Evolutionary conservation across 495 filamentous ascomycete species (phyloP), one percentile per base, ranked within the genome.

Genomic region (Polyplosphaeria fusca): DNA sequence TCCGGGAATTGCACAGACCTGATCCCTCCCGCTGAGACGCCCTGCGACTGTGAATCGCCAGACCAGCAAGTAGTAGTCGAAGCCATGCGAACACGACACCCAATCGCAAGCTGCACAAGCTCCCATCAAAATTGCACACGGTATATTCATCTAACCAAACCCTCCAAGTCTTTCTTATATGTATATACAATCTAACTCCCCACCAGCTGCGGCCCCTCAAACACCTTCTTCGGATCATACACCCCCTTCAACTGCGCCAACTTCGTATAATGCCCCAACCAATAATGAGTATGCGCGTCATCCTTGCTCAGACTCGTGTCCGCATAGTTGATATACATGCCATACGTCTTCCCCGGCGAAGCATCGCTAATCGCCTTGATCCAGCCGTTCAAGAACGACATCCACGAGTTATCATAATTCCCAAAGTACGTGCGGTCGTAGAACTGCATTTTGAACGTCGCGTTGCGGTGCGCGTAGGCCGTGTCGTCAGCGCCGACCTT

Each of bases 311-410:
- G 57, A 2, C 66, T 68, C 2, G 82, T 79, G 66, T 91, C 87
- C 3, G 88, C 78, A 61, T 88, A 88, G 16, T 86, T 87, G 0
- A 83, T 76, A 68, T 89, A 91, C 0, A 79, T 65, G 5, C 68
- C 66, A 37, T 65, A 62, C 20, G 49, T 46, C 5, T 53, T 64
- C 18, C 63, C 52, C 3, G 30, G 53, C 20, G 44, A 39, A 14
- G 50, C 11, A 22, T 53, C 32, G 5, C 42, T 39, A n/a, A 70
- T 55, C 5, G 72, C 41, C n/a, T 49, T 42, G 2, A 48, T 57
- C 23, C 77, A 59, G 0, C 71, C 73, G 22, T 67, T 62, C 40
- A 86, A 61, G 47, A 85, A 81, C 7, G 67, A 57, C n/a, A 74
- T 55, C 1, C 70, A 73, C 19, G 2, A 47, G n/a, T 13, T 44